A percentile compares a stretch with the other conserved stretches of the same genome.
Conservation (phyloP, 2,329 filamentous ascomycete genomes). For the Epicoccum nigrum region DNA sequence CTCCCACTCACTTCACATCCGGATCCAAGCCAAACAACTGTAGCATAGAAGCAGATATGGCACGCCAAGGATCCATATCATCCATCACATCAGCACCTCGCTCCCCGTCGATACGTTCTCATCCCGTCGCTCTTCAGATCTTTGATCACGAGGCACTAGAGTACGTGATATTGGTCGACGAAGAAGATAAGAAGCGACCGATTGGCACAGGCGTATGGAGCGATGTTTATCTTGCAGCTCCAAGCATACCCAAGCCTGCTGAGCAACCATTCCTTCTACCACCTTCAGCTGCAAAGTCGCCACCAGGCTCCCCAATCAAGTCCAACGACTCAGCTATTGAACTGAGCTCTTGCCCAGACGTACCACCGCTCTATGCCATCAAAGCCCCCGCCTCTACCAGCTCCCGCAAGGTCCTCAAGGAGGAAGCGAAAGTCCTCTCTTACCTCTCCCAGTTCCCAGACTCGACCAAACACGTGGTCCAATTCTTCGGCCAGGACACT, state of each 20-base stretch:
- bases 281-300: slow-evolving; percentile 24
- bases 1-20: slow-evolving; percentile 25
- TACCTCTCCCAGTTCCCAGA: slow-evolving; percentile 38
- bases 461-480: slow-evolving; percentile 34
- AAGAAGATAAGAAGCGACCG: slow-evolving; percentile 32
- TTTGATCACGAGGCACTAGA: slow-evolving; percentile 36
- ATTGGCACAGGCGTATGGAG: slow-evolving; percentile 47
- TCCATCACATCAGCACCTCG: slow-evolving; percentile 19
- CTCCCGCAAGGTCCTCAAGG: slow-evolving; percentile 38
- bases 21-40: slow-evolving; percentile 27
- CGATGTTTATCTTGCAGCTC: slow-evolving; percentile 45
- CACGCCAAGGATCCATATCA: slow-evolving; percentile 31
- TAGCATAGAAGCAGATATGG: slow-evolving; percentile 25
- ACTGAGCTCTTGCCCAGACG: slow-evolving; percentile 10
- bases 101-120: slow-evolving; percentile 26
- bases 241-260: slow-evolving; percentile 22
- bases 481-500: slow-evolving; percentile 42
- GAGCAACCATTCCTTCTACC: slow-evolving; percentile 10
- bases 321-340: slow-evolving; percentile 25
- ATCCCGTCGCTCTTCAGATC: slow-evolving; percentile 28
- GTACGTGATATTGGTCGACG: slow-evolving; percentile 33
- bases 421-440: slow-evolving; percentile 43
- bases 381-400: slow-evolving; percentile 41
- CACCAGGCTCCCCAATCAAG: slow-evolving; percentile 38
- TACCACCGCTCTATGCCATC: slow-evolving; percentile 40